Evolutionary conservation across 257 asterid genomes (phyloP), one percentile per base, ranked within the genome.

Genomic region (Solanum corneliomulleri): DNA sequence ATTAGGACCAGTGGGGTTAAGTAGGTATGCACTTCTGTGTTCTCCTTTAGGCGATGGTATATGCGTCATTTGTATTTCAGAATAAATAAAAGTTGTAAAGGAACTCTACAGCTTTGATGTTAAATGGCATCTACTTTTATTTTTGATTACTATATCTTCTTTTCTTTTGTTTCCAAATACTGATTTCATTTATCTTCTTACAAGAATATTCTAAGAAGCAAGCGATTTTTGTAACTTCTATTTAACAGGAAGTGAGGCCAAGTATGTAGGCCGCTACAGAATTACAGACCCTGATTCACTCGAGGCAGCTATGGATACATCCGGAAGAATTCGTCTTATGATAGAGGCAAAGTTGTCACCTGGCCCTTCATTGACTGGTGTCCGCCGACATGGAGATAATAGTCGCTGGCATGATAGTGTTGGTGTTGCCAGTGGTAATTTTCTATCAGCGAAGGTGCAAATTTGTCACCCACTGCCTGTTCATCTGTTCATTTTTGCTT

Each of bases 291-390:
- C 98, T 64, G 98, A 96, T 87, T 95, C 99, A 76, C 98, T 95
- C 70, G 85, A 88, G 78, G 98, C 99, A 39, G 96, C 99, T 70
- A 93, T 93, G 93, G 94, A 94, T 92, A 97, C 99, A 33, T 93
- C 98, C 3, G 99, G 98, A 82, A 94, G 95, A 87, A 95, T 93
- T 87, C 95, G 94, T 41, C 92, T 92, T 70, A 88, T 95, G 94
- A 87, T 97, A 58, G 98, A 97, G 91, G 96, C 99, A 27, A 97
- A 94, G 91, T 90, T 97, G 68, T 97, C 99, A 20, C 98, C 98
- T 29, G 98, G 99, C 52, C 99, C 99, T 86, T 96, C 99, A 86
- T 92, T 97, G 86, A 92, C 92, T 88, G 98, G 96, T 27, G 84
- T 92, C 70, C 97, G 98, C 42, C 94, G 99, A 37, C 99, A 97